A percentile compares a stretch with the other conserved stretches of the same genome.
Conservation (phyloP, 139 green algal genomes). For the Monoraphidium neglectum region DNA sequence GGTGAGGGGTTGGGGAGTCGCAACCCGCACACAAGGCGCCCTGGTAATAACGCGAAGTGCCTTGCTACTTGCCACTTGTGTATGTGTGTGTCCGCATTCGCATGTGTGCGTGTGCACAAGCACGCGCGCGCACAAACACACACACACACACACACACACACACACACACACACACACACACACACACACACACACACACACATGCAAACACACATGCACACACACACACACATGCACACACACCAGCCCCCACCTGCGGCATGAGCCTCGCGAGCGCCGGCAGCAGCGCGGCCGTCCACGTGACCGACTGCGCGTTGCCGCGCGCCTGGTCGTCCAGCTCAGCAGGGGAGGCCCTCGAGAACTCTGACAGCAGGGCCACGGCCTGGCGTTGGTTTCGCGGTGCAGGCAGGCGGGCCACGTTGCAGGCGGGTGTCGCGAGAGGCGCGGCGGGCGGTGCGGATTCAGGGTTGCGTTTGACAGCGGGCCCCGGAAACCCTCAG, state of each 20-base stretch:
- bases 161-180: no score
- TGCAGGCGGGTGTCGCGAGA: no score
- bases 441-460: neutral
- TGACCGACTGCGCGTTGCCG: conserved; percentile 9
- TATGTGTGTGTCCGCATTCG: no score
- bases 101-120: no score
- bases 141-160: no score
- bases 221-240: neutral
- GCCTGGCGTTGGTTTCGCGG: conserved; percentile 39
- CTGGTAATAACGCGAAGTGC: no score
- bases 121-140: neutral
- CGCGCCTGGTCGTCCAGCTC: conserved; percentile 22
- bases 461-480: neutral
- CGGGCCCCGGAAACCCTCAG: neutral
- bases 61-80: no score
- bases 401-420: neutral
- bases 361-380: conserved; percentile 65
- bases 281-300: conserved; percentile 60
- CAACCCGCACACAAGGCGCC: no score
- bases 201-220: conserved; percentile 25
- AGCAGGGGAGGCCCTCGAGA: conserved; percentile 34
- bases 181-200: no score
- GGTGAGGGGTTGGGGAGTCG: no score
- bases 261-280: conserved; percentile 52
- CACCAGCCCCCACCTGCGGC: conserved; percentile 31